Evolutionary conservation across 495 filamentous ascomycete species (phyloP), one percentile per base, ranked within the genome.

Genomic region (Hypoxylon subgilvum): DNA sequence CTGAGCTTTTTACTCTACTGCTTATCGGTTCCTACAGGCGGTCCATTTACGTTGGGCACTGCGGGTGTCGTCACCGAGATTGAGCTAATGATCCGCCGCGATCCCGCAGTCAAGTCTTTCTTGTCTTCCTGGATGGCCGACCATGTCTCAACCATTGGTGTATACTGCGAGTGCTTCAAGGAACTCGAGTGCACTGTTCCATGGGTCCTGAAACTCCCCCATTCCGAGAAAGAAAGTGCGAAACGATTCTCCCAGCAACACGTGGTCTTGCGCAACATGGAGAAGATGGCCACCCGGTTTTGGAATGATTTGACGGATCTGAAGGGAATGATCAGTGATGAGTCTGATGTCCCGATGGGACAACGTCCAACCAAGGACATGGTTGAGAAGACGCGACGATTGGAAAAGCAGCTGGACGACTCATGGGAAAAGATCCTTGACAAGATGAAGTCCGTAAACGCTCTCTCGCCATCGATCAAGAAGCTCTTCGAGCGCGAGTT

Each of bases 391-490:
- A 47, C 50, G 35, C 13, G 12, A 9, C 30, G 21, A 14, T 8
- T 45, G 17, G 36, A 50, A 28, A 8, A 3, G 2, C 1, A n/a
- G 16, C 9, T 46, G 6, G 51, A 61, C 27, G 12, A 25, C 7
- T 51, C 52, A 31, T 62, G 58, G 58, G 4, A 18, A 17, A 2
- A 6, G 8, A 7, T 27, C 3, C 4, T 54, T 3, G 13, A 23
- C 3, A 18, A 6, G 0, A 17, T 16, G 12, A 14, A 22, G 12
- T 42, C 28, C 7, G 1, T 45, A 19, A n/a, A n/a, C n/a, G n/a
- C n/a, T n/a, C n/a, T n/a, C n/a, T 25, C 36, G 3, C 19, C 14
- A 31, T 1, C 14, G 14, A 14, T 19, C 6, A 12, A 25, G 2
- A 1, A 9, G 5, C 1, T 48, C 18, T 36, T 61, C 12, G 1